phyloP scores from a whole-genome alignment of 495 filamentous ascomycete species.

The Chaetomidium leptoderma region DNA sequence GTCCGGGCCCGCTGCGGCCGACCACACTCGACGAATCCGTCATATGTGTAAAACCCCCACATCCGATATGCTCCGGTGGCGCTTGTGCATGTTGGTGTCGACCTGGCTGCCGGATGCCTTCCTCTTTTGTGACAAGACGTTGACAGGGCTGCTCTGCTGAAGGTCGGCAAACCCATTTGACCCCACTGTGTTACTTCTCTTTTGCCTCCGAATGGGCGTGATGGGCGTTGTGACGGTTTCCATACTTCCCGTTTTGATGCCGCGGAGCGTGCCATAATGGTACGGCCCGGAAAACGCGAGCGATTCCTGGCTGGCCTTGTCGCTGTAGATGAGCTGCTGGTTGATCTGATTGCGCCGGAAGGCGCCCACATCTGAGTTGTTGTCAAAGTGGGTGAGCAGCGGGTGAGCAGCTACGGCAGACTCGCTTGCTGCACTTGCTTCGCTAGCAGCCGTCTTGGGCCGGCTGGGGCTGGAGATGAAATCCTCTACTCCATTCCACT shows the following conservation, averaged over 20 bases:
- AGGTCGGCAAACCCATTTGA: conserved; percentile 23
- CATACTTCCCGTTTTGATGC: conserved; percentile 54
- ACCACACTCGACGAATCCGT: neutral
- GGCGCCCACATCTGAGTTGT: conserved; percentile 60
- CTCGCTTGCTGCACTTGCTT: conserved; percentile 42
- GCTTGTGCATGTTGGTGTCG: conserved; percentile 43
- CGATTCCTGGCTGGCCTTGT: conserved; percentile 50
- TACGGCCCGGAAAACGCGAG: conserved; percentile 52
- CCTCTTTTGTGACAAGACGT: conserved; percentile 43
- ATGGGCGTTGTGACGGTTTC: conserved; percentile 53
- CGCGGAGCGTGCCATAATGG: conserved; percentile 45
- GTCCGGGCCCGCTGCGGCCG: neutral
- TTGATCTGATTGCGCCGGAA: conserved; percentile 76
- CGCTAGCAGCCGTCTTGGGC: conserved; percentile 50
- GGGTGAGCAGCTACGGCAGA: conserved; percentile 32
- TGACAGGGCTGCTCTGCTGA: conserved; percentile 39
- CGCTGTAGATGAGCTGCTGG: conserved; percentile 62
- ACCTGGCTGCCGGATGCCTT: conserved; percentile 39
- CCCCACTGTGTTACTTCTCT: conserved; percentile 29
- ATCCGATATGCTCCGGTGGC: conserved; percentile 47
- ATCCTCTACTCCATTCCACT: conserved; percentile 40
- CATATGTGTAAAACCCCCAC: conserved; percentile 30
- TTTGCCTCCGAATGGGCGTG: conserved; percentile 49
- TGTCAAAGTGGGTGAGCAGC: conserved; percentile 63
- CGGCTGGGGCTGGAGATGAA: conserved; percentile 51